Evolutionary conservation across 768 basidiomycete genomes (phyloP), one percentile per base, ranked within the genome.

Genomic region (Auriscalpium microsporum): DNA sequence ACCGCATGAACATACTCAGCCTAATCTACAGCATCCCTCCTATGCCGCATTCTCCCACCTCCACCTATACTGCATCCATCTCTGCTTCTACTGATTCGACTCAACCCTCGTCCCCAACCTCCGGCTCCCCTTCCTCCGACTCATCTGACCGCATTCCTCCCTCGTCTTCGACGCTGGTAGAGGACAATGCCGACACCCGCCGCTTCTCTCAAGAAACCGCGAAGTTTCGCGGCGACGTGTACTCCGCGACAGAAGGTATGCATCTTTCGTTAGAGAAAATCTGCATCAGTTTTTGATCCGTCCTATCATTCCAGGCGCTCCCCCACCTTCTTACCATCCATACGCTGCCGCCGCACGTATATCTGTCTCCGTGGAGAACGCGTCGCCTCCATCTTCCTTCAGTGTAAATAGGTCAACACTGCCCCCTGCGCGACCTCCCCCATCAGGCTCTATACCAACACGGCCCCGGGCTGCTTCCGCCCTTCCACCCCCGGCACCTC

Each of bases 1-100:
- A 95, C 69, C 82, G 93, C 51, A 92, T 95, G 87, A 87, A 89
- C 65, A 93, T 94, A 65, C 79, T 95, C 54, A 89, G 87, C 63
- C 78, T 90, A 60, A 91, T 92, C 59, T 93, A 93, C 74, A 86
- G 83, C 68, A 90, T 93, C 68, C 87, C 87, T 23, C 78, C 86
- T 45, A 78, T 82, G 45, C 85, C 86, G 19, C 81, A 87, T 64
- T 77, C 86, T 10, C 78, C 81, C 28, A 68, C 81, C 14, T 76
- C 80, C 8, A 63, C 76, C 50, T 80, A 80, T 68, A 68, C 75
- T 42, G 70, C 72, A 47, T 67, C 68, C 13, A 53, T 66, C n/a
- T 76, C 76, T 34, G 67, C 71, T 10, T 75, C 78, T 50, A 74
- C 77, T 45, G 75, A 78, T 59, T 78, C 81, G 14, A 78, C 77